Evolutionary conservation across 208 protist genomes (phyloP), one percentile per base, ranked within the genome.

Genomic region (Jaenimonas drosophilae): DNA sequence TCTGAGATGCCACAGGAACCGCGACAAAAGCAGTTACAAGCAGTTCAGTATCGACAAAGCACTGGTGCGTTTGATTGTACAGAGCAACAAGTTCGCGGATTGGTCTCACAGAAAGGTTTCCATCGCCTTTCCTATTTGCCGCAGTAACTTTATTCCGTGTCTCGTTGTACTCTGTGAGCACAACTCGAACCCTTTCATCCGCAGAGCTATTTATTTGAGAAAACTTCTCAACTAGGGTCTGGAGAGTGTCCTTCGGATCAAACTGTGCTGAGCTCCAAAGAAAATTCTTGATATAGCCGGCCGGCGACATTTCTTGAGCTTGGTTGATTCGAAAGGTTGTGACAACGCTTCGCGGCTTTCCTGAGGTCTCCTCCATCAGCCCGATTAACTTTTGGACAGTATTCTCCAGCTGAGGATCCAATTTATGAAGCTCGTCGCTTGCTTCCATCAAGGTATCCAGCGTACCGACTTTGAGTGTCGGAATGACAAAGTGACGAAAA

Each of bases 401-500:
- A 39, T 59, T 66, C 48, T 95, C 88, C 52, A 87, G 53, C 20
- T 59, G 32, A 16, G 76, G 48, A 50, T 95, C 88, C 9, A 95
- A 59, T 36, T 90, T 95, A 12, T 58, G 49, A 2, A 95, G 64
- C 32, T 93, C 84, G 51, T 95, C 88, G 40, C 82, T 91, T 23
- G 76, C 76, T 48, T 92, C 83, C 67, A 95, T 88, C 20, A 95
- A 54, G 4, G 80, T 88, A 51, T 95, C 88, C 9, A 95, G 61
- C 4, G 88, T 93, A 39, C 88, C 88, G 4, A 93, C 74, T 43
- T 81, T 86, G 1, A 94, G 57, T 11, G 44, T 61, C 1, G 86
- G 86, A 41, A 90, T 67, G 2, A 76, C 61, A 73, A 94, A 91
- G 24, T 83, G 73, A 40, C 70, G 74, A n/a, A 89, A 63, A 0